phyloP scores from a whole-genome alignment of 1,284 basidiomycete species.

The Cryptococcus wingfieldii region DNA sequence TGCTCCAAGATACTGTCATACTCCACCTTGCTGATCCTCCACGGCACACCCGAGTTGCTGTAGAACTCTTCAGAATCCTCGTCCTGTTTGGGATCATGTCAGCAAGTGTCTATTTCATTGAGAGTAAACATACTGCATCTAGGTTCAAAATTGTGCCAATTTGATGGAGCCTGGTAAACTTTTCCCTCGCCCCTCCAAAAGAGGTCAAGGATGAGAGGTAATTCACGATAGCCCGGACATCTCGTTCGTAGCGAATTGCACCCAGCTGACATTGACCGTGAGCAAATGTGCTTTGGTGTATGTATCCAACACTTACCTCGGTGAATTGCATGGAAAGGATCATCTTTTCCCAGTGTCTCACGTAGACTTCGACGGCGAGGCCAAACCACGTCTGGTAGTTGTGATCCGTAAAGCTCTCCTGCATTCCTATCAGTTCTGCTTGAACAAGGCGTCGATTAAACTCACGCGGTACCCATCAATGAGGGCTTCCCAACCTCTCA shows the following conservation, averaged over 20 bases:
- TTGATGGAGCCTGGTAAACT: slow-evolving; percentile 87
- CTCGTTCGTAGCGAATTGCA: slow-evolving; percentile 93
- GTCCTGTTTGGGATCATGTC: slow-evolving; percentile 55
- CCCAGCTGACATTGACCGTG: slow-evolving; percentile 62
- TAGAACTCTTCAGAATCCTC: slow-evolving; percentile 90
- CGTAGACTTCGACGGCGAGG: slow-evolving; percentile 75
- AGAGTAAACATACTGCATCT: slow-evolving; percentile 62
- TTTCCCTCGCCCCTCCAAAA: slow-evolving; percentile 83
- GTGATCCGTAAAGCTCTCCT: slow-evolving; percentile 78
- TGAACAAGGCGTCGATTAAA: not conserved
- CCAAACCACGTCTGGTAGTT: slow-evolving; percentile 85
- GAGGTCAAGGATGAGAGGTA: slow-evolving; percentile 80
- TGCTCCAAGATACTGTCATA: slow-evolving; percentile 66
- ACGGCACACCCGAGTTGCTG: slow-evolving; percentile 82
- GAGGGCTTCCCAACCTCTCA: slow-evolving; percentile 73
- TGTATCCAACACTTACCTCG: slow-evolving; percentile 58
- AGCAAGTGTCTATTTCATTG: not conserved
- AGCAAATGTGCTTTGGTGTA: not conserved
- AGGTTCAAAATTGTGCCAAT: slow-evolving; percentile 88
- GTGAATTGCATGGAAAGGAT: slow-evolving; percentile 76
- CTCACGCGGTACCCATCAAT: slow-evolving; percentile 78
- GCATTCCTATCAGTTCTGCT: slow-evolving; percentile 2
- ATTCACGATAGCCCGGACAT: slow-evolving; percentile 75
- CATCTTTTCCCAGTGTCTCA: slow-evolving; percentile 90
- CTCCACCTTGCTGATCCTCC: slow-evolving; percentile 75